Base-by-base conservation (phyloP, 768 basidiomycete species). In the Mycena epipterygia region DNA sequence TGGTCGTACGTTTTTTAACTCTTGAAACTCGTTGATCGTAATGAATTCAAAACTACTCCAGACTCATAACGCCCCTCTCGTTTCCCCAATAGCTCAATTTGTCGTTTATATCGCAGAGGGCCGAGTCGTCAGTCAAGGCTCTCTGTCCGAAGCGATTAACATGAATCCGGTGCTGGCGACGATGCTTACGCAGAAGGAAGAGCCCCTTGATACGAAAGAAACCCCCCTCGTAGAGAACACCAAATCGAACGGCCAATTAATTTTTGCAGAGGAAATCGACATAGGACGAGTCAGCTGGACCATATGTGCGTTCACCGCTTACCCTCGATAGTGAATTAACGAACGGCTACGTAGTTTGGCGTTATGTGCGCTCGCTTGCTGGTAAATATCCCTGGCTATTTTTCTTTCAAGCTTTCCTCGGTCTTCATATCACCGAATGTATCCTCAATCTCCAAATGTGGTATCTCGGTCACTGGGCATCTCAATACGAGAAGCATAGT, bases 91-190 rank as follows among this genome's bases (percentile, higher is more conserved):
- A 14, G 84, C 87, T 0, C 77, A 83, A 30, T 87, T 82, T 53
- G 84, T 87, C 8, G 82, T 89, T 5, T 83, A 83, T 8, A 67
- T 89, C 14, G 81, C 82, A 8, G 83, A 88, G 39, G 88, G 88
- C 5, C 80, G 81, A 0, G 80, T 89, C 30, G 66, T 75, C 19
- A 81, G 81, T 66, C 83, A 85, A 61, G 88, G 87, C 16, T 76
- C 84, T 0, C 77, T 85, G 8, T 78, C 81, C 1, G 85, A 86
- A 6, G 84, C 81, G 0, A 74, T 89, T 3, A 69, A 76, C 5
- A 78, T 81, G 11, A 81, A 85, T 66, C 70, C 77, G 21, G 76
- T 62, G 5, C 73, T 88, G 5, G 82, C 82, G 1, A 81, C 79
- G 32, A 88, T 87, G 1, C 83, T 83, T 63, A 82, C 79, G 64